Percentiles rank a stretch among this genome's conserved stretches.
Conservation (phyloP, 176 grass and related monocot species). For the Raddia guianensis region DNA sequence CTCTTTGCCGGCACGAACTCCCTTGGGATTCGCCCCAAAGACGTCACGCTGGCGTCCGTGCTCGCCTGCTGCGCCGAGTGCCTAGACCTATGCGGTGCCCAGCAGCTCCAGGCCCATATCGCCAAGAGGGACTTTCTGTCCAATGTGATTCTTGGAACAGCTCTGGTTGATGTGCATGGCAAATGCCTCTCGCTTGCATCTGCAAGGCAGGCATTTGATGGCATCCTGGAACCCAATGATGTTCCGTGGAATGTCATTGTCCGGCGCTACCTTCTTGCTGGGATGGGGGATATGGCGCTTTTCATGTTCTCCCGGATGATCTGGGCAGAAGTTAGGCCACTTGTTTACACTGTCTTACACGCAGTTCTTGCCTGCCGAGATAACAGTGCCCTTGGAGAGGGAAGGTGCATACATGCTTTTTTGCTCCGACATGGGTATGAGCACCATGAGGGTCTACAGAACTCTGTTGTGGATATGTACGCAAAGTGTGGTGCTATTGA, state of each 20-base stretch:
- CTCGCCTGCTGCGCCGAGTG: constrained; percentile 67
- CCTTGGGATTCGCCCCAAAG: constrained; percentile 57
- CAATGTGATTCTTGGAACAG: constrained; percentile 72
- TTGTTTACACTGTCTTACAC: constrained; percentile 77
- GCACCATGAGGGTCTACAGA: constrained; percentile 50
- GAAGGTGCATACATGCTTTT: constrained; percentile 63
- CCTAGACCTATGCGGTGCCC: constrained; percentile 48
- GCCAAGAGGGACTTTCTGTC: constrained; percentile 61
- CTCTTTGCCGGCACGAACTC: constrained; percentile 61
- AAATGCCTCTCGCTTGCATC: constrained; percentile 63
- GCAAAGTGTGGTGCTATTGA: constrained; percentile 74
- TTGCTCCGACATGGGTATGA: constrained; percentile 58
- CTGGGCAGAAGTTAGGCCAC: constrained; percentile 50
- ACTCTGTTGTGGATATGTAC: constrained; percentile 74
- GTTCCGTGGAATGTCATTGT: constrained; percentile 91
- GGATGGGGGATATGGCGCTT: constrained; percentile 59
- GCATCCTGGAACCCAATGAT: constrained; percentile 57
- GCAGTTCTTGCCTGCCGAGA: constrained; percentile 76
- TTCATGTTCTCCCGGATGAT: constrained; percentile 87
- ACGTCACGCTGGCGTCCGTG: constrained; percentile 70
- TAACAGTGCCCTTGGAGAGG: constrained; percentile 52
- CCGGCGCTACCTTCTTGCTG: constrained; percentile 73
- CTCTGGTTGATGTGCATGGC: constrained; percentile 73
- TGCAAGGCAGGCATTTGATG: constrained; percentile 71
- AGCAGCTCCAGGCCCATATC: constrained; percentile 68